These are phyloP conservation scores for Fermentozyma sake DNA, from an alignment of 1,139 yeast species.

Conservation along the genomic window DNA sequence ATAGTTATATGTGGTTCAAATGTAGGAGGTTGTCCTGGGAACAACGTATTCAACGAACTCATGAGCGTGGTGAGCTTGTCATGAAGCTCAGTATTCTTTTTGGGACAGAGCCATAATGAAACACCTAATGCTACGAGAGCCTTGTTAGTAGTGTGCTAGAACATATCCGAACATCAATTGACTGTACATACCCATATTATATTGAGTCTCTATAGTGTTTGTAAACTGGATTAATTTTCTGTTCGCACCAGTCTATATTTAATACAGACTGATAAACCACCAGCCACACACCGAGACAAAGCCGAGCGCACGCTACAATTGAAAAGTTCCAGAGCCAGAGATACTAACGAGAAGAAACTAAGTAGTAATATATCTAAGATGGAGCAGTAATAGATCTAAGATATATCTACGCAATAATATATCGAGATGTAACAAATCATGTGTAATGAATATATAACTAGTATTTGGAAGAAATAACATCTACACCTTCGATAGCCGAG, in stretches of 20 bases:
- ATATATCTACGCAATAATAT: too few relatives aligned
- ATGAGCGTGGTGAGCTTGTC: slow-evolving; percentile 60
- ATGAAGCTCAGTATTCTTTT: slow-evolving; percentile 45
- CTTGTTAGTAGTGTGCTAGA: slow-evolving; percentile 1
- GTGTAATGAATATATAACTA: too few relatives aligned
- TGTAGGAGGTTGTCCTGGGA: slow-evolving; percentile 60
- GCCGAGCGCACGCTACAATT: too few relatives aligned
- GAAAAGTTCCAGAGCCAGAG: too few relatives aligned
- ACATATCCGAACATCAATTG: slow-evolving; percentile 1
- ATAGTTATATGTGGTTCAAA: slow-evolving; percentile 80
- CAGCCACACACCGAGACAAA: too few relatives aligned
- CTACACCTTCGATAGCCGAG: slow-evolving; percentile 66
- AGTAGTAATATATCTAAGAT: too few relatives aligned
- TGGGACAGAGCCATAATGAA: slow-evolving; percentile 78
- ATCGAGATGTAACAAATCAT: too few relatives aligned
- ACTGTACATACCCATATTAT: slow-evolving; percentile 2
- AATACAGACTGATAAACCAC: too few relatives aligned
- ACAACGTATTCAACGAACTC: slow-evolving; percentile 61
- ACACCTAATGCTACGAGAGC: slow-evolving; percentile 32
- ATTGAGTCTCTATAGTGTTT: too few relatives aligned
- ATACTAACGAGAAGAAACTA: neutral
- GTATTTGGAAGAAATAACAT: slow-evolving; percentile 45
- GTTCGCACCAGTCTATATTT: too few relatives aligned
- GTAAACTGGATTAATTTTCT: too few relatives aligned
- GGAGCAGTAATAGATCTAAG: too few relatives aligned